Conservation (phyloP, 306 rosid species). For the Arachis stenosperma region DNA sequence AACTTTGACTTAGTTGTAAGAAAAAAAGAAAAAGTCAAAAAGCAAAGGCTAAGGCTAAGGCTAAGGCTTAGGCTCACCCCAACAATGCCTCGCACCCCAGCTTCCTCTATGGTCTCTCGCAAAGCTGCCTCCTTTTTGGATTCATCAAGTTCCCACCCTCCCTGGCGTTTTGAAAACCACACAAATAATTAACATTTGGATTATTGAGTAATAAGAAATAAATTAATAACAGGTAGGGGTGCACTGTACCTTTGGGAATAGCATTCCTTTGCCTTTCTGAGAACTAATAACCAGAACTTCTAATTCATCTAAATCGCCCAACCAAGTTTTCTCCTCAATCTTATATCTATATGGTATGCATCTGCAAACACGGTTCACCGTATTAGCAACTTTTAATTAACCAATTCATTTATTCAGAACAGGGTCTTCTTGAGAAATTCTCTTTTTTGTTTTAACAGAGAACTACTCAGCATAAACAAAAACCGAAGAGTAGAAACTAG, state of each 20-base stretch:
- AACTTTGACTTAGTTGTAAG: not conserved
- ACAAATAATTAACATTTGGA: not conserved
- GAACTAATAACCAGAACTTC: conserved; percentile 88
- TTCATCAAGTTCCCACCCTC: conserved; percentile 96
- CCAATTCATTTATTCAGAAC: no score
- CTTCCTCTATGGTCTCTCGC: conserved; percentile 89
- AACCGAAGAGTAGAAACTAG: no score
- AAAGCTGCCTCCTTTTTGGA: conserved; percentile 84
- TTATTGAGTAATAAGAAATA: conserved; percentile 25
- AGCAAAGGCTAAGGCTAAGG: no score
- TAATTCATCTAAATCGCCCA: conserved; percentile 52
- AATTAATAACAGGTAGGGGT: not conserved
- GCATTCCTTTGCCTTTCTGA: conserved; percentile 85
- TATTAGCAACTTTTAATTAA: no score
- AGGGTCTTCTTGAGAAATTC: no score
- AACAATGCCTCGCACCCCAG: conserved; percentile 82
- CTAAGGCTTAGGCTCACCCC: conserved; percentile 45
- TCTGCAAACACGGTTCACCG: conserved; percentile 47
- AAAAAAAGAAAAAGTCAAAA: no score
- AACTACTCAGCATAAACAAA: conserved; percentile 10
- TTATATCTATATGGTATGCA: conserved; percentile 89
- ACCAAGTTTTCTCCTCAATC: conserved; percentile 38
- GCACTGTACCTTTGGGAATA: conserved; percentile 79
- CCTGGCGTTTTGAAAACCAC: conserved; percentile 53
- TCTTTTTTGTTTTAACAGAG: no score